These are phyloP conservation scores for Diaporthe destruens DNA, from an alignment of 2,329 filamentous ascomycete species.

Conservation along the genomic window DNA sequence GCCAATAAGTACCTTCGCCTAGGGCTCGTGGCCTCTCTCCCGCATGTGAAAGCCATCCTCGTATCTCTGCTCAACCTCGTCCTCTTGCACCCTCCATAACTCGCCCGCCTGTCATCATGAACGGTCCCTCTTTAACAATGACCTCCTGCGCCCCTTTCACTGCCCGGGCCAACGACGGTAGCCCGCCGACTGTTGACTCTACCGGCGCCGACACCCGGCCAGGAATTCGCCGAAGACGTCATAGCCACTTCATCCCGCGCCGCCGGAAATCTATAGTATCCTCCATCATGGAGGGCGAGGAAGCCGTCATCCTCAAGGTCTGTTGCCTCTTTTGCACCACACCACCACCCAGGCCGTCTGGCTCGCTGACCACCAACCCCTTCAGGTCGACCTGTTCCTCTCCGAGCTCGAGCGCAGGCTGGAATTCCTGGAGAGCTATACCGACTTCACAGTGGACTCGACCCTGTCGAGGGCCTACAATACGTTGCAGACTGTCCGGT, in stretches of 20 bases:
- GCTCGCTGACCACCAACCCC: background rate
- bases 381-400: constrained; percentile 82
- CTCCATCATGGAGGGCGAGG: constrained; percentile 73
- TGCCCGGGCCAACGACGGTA: constrained; percentile 49
- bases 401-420: constrained; percentile 87
- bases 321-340: constrained; percentile 9
- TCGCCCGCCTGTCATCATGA: constrained; percentile 17
- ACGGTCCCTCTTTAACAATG: constrained; percentile 35
- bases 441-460: constrained; percentile 84
- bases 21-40: constrained; percentile 4
- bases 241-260: constrained; percentile 68
- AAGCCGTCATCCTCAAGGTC: constrained; percentile 70
- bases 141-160: constrained; percentile 31
- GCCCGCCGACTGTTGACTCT: constrained; percentile 40
- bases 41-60: constrained; percentile 10
- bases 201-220: constrained; percentile 48
- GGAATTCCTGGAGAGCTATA: constrained; percentile 89
- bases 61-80: background rate
- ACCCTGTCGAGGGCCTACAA: constrained; percentile 87
- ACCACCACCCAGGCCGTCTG: constrained; percentile 33
- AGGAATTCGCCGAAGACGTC: constrained; percentile 60
- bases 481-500: constrained; percentile 87
- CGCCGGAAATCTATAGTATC: constrained; percentile 70
- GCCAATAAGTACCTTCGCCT: constrained; percentile 14
- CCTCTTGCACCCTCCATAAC: background rate